Conservation (phyloP, 2,329 filamentous ascomycete species). For the Cladosporium austrohemisphaericum region DNA sequence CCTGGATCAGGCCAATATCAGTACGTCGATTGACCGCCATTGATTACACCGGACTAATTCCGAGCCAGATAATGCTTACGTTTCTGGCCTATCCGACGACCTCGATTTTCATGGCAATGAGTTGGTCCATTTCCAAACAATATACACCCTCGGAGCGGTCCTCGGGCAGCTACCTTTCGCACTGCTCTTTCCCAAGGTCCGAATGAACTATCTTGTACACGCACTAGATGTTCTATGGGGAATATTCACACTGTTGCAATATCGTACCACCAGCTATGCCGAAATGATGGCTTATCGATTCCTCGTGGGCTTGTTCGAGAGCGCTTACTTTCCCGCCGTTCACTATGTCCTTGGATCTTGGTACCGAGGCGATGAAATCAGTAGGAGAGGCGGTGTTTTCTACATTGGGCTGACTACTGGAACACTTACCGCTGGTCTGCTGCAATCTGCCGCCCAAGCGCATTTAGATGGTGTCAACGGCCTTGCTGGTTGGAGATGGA, state of each 20-base stretch:
- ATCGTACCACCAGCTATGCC: conserved; percentile 7
- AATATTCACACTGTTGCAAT: conserved; percentile 17
- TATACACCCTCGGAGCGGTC: conserved; percentile 18
- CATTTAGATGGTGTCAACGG: conserved; percentile 32
- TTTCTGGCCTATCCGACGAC: conserved; percentile 7
- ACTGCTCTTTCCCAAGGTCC: conserved; percentile 16
- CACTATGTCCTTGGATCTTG: conserved; percentile 18
- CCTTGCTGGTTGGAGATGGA: conserved; percentile 51
- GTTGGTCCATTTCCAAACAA: conserved; percentile 15
- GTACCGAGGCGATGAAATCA: conserved; percentile 33
- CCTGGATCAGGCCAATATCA: conserved; percentile 54
- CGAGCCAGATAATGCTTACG: conserved; percentile 42
- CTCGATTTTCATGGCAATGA: conserved; percentile 11
- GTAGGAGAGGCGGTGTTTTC: conserved; percentile 52
- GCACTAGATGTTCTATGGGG: conserved; percentile 15
- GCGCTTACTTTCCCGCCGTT: conserved; percentile 22
- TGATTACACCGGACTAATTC: not conserved
- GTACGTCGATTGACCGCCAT: conserved; percentile 30
- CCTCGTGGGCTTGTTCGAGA: conserved; percentile 19
- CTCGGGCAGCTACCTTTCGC: conserved; percentile 19
- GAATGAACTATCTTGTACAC: conserved; percentile 15
- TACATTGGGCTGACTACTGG: conserved; percentile 52
- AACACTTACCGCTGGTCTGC: conserved; percentile 50
- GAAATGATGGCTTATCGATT: conserved; percentile 17
- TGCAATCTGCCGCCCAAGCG: conserved; percentile 51